Conservation (phyloP, 208 protist genomes). For the Crithidia bombi region DNA sequence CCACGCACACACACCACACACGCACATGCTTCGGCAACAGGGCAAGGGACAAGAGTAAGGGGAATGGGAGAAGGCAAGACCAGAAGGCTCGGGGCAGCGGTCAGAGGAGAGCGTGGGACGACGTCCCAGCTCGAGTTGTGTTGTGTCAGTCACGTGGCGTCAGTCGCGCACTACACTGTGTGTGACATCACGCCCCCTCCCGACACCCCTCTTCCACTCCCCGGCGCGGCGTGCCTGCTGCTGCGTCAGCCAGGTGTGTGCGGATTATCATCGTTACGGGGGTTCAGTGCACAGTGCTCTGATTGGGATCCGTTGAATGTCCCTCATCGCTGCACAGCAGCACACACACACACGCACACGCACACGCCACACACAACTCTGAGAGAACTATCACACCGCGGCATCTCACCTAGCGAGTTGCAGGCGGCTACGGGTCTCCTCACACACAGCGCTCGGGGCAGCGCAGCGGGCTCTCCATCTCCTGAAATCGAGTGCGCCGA, state of each 20-base stretch:
- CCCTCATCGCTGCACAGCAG: slow-evolving; percentile 28
- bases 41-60: background rate
- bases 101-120: slow-evolving; percentile 7
- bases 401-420: too few species aligned
- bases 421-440: too few species aligned
- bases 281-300: slow-evolving; percentile 44
- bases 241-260: slow-evolving; percentile 21
- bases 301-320: slow-evolving; percentile 40
- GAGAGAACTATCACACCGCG: too few species aligned
- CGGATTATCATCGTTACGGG: slow-evolving; percentile 37
- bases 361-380: background rate
- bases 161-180: slow-evolving; percentile 17
- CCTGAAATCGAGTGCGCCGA: background rate
- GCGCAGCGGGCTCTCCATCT: background rate
- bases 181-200: slow-evolving; percentile 10
- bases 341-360: background rate
- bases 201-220: too few species aligned
- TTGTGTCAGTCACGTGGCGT: slow-evolving; percentile 17
- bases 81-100: background rate
- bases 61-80: background rate
- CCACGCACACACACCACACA: background rate
- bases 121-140: slow-evolving; percentile 14
- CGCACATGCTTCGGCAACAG: background rate
- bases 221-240: too few species aligned
- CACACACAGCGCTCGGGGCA: too few species aligned